Conservation (phyloP, 2,329 filamentous ascomycete species). For the Calonectria ilicicola region DNA sequence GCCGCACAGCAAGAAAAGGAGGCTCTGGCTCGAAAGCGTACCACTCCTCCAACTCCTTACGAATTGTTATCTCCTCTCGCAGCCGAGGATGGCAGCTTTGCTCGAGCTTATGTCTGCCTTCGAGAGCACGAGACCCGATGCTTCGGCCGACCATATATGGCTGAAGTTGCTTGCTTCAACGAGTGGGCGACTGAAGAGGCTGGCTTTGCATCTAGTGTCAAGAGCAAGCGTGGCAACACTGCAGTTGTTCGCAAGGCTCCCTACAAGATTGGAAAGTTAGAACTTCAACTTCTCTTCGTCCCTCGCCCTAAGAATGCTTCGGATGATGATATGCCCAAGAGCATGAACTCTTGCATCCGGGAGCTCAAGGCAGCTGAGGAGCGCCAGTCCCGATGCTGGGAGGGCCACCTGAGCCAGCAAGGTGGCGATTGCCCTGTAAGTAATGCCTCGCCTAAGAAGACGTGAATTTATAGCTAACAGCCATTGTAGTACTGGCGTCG, state of each 20-base stretch:
- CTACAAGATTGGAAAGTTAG: slow-evolving; percentile 96
- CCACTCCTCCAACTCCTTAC: slow-evolving; percentile 79
- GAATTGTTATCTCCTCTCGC: slow-evolving; percentile 89
- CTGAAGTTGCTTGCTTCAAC: slow-evolving; percentile 96
- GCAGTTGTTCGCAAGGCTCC: slow-evolving; percentile 84
- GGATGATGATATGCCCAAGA: slow-evolving; percentile 99
- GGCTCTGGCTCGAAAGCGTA: slow-evolving; percentile 71
- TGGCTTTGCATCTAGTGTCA: slow-evolving; percentile 83
- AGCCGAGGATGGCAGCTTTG: slow-evolving; percentile 93
- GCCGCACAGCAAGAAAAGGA: slow-evolving; percentile 75
- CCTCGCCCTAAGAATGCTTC: slow-evolving; percentile 87
- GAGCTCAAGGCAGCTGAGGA: slow-evolving; percentile 93
- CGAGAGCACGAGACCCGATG: slow-evolving; percentile 92
- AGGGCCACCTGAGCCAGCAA: slow-evolving; percentile 94
- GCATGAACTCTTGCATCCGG: slow-evolving; percentile 95
- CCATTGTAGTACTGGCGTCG: slow-evolving; percentile 88
- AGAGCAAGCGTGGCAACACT: slow-evolving; percentile 86
- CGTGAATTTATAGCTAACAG: slow-evolving; percentile 50
- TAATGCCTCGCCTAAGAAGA: slow-evolving; percentile 35
- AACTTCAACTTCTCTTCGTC: slow-evolving; percentile 93
- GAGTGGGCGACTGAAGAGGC: slow-evolving; percentile 96
- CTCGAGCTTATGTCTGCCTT: slow-evolving; percentile 90
- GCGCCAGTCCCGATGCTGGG: slow-evolving; percentile 80
- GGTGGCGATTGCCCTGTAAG: slow-evolving; percentile 97
- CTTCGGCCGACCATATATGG: slow-evolving; percentile 87